Evolutionary conservation across 164 flowering plant genomes (phyloP), one percentile per base, ranked within the genome.

Genomic region (Annona squamosa): DNA sequence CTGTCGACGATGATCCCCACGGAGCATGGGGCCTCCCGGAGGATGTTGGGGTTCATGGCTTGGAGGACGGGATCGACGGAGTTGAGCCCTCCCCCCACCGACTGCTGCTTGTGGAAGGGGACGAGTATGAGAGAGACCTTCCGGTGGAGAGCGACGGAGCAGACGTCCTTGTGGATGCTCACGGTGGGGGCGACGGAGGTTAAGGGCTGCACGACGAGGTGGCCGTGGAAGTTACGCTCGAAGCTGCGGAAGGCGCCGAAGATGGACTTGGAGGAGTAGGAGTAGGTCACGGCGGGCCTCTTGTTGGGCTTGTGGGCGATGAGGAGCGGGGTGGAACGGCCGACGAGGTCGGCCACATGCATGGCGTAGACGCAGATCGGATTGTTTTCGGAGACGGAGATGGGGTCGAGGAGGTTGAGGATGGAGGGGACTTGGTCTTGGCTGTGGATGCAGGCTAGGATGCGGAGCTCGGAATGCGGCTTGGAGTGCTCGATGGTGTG

Each of bases 111-210:
- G 57, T 48, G 57, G 57, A 48, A 48, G 6, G 57, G 57, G 10
- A 48, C 12, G 57, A 48, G 6, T 12, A 48, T 12, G 57, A 48
- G 57, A 2, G 57, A 48, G 6, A 48, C 57, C 10, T 0, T 7
- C 57, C 12, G 6, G 57, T 7, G 6, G 12, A 5, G 57, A 5
- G 57, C 57, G 12, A 48, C 10, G 10, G 57, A 48, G 57, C 57
- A 48, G 0, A 87, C 71, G 5, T 87, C 89, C 10, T 84, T 76
- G 74, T 86, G 84, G 85, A 89, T 87, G n/a, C 78, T 78, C 1
- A 62, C 79, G 52, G 70, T 84, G 5, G 93, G 82, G 0, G 91
- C 66, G 5, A 82, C 47, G 4, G 82, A 64, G 0, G 82, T 83
- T 74, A 74, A 85, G 19, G 78, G 65, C 1, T 64, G 71, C 10